These are phyloP conservation scores for Hymenochaete sp. DNA, from an alignment of 1,284 basidiomycete species.

Conservation along the genomic window DNA sequence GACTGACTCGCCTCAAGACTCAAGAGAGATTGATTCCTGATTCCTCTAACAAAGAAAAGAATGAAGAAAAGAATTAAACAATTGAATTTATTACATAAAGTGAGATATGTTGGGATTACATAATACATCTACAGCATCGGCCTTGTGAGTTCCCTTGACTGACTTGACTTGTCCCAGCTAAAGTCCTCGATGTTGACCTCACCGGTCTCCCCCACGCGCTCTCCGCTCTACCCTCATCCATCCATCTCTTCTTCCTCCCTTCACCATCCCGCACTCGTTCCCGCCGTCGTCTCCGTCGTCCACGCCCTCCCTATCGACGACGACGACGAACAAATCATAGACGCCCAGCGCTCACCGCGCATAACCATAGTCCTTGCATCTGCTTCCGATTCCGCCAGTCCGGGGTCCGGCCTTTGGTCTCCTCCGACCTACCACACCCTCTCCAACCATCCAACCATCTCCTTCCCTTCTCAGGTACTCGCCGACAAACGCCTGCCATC, in stretches of 20 bases:
- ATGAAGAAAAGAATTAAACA: neutral
- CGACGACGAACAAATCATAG: neutral
- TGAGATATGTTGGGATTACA: neutral
- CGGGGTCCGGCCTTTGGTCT: too few relatives aligned
- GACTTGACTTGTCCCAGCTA: too few relatives aligned
- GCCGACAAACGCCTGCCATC: too few relatives aligned
- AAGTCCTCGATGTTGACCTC: too few relatives aligned
- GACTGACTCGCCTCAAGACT: too few relatives aligned
- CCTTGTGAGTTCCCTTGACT: neutral
- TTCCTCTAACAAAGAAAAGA: neutral
- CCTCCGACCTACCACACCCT: neutral
- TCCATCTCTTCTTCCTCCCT: slow-evolving; percentile 1
- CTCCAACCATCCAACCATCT: neutral
- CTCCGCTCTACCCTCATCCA: neutral
- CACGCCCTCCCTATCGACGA: neutral
- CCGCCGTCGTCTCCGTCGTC: neutral
- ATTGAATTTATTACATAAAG: neutral
- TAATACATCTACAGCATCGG: neutral
- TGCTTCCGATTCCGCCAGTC: too few relatives aligned
- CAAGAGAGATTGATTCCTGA: too few relatives aligned
- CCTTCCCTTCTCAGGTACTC: slow-evolving; percentile 1
- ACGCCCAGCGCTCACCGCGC: neutral
- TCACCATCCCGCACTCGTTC: neutral
- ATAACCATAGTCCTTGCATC: too few relatives aligned
- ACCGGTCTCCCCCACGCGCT: neutral